These are phyloP conservation scores for Sclerotinia nivalis DNA, from an alignment of 2,329 filamentous ascomycete species.

Conservation along the genomic window DNA sequence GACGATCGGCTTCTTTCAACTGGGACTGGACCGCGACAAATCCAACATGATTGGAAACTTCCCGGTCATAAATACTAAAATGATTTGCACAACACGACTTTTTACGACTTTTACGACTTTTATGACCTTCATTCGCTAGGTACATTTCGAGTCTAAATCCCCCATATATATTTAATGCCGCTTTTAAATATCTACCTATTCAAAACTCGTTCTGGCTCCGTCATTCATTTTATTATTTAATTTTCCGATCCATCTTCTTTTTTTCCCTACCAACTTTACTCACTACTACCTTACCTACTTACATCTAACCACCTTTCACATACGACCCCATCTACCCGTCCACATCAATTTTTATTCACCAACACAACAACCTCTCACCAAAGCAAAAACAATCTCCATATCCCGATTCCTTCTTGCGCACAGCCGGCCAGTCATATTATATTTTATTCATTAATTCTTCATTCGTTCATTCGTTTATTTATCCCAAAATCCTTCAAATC, in stretches of 20 bases:
- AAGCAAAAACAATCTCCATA: background rate
- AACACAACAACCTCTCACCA: background rate
- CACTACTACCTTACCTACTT: background rate
- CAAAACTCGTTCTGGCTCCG: background rate
- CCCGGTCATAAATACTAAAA: background rate
- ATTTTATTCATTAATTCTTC: background rate
- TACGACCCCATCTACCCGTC: background rate
- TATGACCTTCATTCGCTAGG: background rate
- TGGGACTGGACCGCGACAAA: background rate
- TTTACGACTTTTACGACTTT: background rate
- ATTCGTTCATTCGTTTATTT: background rate
- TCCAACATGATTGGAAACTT: background rate
- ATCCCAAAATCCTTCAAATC: background rate
- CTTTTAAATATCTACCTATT: background rate
- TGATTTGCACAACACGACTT: background rate
- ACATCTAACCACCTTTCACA: too few relatives aligned
- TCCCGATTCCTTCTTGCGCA: background rate
- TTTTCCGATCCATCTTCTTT: too few relatives aligned
- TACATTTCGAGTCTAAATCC: slow-evolving; percentile 17
- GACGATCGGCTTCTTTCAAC: background rate
- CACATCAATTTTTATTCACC: background rate
- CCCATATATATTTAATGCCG: background rate
- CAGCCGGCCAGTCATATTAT: slow-evolving; percentile 1
- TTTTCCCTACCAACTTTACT: background rate
- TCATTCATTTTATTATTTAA: slow-evolving; percentile 4